Evolutionary conservation across 257 asterid species (phyloP).

Genomic region (Misopates orontium): DNA sequence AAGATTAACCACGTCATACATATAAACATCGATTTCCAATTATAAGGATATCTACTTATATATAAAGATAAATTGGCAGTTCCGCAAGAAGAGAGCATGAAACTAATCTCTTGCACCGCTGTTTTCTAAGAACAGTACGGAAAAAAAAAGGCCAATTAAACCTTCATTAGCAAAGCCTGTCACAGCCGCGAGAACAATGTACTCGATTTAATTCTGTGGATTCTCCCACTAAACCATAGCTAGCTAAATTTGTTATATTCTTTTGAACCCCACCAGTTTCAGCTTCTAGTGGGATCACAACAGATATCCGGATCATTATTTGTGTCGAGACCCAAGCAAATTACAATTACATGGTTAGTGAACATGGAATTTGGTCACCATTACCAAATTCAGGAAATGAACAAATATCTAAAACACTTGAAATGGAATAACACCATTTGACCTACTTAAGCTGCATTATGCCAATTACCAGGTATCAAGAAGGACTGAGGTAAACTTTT

Average conservation of each 20-base stretch:
- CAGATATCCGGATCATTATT: neutral
- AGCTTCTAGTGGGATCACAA: neutral
- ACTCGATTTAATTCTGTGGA: too few relatives aligned
- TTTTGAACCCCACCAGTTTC: neutral
- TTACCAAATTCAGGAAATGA: too few relatives aligned
- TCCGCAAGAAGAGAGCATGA: neutral
- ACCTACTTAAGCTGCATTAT: slow-evolving; percentile 2
- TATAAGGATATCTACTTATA: neutral
- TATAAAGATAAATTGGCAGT: neutral
- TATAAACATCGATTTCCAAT: neutral
- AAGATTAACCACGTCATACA: neutral
- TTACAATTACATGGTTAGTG: too few relatives aligned
- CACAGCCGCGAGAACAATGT: neutral
- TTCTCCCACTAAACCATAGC: too few relatives aligned
- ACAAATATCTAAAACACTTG: too few relatives aligned
- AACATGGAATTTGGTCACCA: neutral
- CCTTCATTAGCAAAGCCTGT: neutral
- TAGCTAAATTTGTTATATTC: neutral
- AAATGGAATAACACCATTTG: neutral
- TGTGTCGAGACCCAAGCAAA: neutral
- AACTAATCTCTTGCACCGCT: neutral
- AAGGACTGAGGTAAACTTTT: neutral
- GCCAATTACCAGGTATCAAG: neutral
- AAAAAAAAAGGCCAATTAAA: neutral
- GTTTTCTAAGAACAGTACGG: too few relatives aligned